Base-by-base conservation (phyloP, 108 stramenopile genomes). In the Nitzschia putrida region DNA sequence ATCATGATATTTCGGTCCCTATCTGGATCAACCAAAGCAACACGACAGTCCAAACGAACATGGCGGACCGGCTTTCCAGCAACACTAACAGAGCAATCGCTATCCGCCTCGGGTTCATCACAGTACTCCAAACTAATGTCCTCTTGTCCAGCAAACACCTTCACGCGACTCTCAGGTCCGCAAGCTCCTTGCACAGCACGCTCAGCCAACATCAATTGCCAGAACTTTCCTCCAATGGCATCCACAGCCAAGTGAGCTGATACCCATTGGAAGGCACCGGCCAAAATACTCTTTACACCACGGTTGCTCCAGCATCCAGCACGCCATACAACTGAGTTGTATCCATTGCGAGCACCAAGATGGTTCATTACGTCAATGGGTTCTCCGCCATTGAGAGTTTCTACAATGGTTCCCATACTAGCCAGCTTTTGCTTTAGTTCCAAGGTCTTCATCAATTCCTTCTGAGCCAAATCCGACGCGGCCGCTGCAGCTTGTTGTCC, bases 161-260 rank as follows among this genome's bases (percentile, higher is more conserved):
- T 90, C 47, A 95, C 86, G 38, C 85, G 78, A 29, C 86, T 80
- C 69, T 89, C 87, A 1, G 85, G 83, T 11, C 93, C 93, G 66
- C 90, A 94, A 18, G 93, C 93, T 16, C 83, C 86, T 61, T 95
- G 93, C 16, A 95, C 77, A 50, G 88, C 88, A 55, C 89, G 82
- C 64, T 92, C 90, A 4, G 93, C 93, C 25, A 95, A 61, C 86
- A 95, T 95, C 3, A 88, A 80, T 54, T 95, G 93, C 93, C 93
- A 95, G 64, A 92, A 95, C 53, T 81, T 84, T 11, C 93, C 93
- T 42, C 93, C 93, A 11, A 76, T 70, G 20, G 90, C 89, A 74
- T 89, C 91, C 0, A 95, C 93, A 11, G 93, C 93, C 34, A 95
- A 67, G 69, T 95, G 93, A 11, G 93, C 90, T 10, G 86, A 88